Evolutionary conservation across 1,284 basidiomycete species (phyloP).

Genomic region (Cerioporus squamosus): DNA sequence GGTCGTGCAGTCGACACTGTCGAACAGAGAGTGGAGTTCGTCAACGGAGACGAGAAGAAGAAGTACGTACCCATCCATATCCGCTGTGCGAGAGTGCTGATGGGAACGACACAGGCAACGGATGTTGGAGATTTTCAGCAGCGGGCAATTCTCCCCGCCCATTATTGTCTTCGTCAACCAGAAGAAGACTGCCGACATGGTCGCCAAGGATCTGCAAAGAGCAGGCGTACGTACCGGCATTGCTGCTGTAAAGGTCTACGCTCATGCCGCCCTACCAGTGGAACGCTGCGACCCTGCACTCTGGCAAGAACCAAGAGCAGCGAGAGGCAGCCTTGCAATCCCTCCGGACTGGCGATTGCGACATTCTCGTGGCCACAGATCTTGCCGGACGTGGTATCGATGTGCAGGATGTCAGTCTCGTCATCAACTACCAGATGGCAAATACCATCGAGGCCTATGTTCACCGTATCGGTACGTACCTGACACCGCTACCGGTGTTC

Average conservation of each 20-base stretch:
- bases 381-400: constrained; percentile 98
- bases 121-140: constrained; percentile 90
- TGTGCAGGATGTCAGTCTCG: constrained; percentile 93
- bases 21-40: constrained; percentile 95
- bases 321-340: constrained; percentile 91
- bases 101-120: constrained; percentile 57
- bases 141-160: constrained; percentile 80
- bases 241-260: neutral
- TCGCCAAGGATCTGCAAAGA: constrained; percentile 89
- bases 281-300: constrained; percentile 90
- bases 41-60: constrained; percentile 92
- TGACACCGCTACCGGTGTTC: neutral
- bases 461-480: constrained; percentile 85
- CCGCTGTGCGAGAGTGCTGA: neutral
- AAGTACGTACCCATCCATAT: constrained; percentile 57
- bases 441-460: constrained; percentile 96
- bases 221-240: constrained; percentile 63
- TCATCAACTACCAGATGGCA: constrained; percentile 98
- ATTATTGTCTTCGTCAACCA: constrained; percentile 99
- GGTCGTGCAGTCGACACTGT: constrained; percentile 98
- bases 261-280: constrained; percentile 53
- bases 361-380: constrained; percentile 95
- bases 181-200: constrained; percentile 98
- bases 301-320: constrained; percentile 97
- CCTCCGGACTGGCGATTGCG: constrained; percentile 82